phyloP scores from a whole-genome alignment of 345 rosid genomes.

The Excoecaria cochinchinensis region DNA sequence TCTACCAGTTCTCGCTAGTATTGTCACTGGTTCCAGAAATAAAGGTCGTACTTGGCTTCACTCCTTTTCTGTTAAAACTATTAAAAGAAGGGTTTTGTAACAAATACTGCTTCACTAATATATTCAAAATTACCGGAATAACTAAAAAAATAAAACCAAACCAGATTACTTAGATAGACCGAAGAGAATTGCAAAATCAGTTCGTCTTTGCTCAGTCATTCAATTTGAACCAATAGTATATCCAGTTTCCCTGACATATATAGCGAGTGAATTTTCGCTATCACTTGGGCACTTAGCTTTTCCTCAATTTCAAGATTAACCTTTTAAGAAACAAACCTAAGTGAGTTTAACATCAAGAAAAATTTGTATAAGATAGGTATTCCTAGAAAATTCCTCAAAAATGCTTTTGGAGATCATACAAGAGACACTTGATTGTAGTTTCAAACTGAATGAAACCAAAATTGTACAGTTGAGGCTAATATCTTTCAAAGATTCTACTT shows the following conservation, averaged over 20 bases:
- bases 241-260: background rate
- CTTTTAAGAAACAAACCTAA: background rate
- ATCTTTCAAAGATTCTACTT: background rate
- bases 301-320: background rate
- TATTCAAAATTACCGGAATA: too few relatives aligned
- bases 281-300: background rate
- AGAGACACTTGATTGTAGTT: background rate
- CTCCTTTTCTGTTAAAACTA: background rate
- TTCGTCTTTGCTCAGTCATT: too few relatives aligned
- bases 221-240: background rate
- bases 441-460: background rate
- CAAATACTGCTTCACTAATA: background rate
- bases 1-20: background rate
- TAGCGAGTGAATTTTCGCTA: background rate
- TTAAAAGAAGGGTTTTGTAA: background rate
- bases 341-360: background rate
- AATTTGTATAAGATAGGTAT: background rate
- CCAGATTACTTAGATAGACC: too few relatives aligned
- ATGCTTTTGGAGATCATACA: background rate
- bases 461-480: background rate
- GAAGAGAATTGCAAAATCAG: too few relatives aligned
- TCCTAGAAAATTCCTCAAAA: background rate
- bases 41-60: background rate
- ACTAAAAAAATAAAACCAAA: too few relatives aligned
- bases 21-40: background rate